Evolutionary conservation across 768 basidiomycete genomes (phyloP).

Genomic region (Leccinum aurantiacum): DNA sequence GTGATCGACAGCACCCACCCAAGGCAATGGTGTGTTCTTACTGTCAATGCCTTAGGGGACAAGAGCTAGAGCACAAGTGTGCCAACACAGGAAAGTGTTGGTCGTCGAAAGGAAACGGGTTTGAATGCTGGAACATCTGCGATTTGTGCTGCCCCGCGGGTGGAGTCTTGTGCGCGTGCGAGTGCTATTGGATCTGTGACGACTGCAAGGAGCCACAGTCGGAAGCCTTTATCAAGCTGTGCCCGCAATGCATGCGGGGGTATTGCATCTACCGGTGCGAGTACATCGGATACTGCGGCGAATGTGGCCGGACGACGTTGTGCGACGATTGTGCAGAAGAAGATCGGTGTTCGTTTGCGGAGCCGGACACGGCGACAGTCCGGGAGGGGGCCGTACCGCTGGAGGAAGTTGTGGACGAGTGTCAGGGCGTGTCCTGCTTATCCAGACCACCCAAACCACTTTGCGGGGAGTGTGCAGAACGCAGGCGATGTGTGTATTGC

Average conservation of each 20-base stretch:
- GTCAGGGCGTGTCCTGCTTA: too few species aligned
- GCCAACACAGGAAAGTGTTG: slow-evolving; percentile 18
- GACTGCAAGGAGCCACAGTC: slow-evolving; percentile 15
- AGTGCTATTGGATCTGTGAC: slow-evolving; percentile 24
- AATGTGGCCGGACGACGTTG: slow-evolving; percentile 20
- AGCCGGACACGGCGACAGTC: slow-evolving; percentile 10
- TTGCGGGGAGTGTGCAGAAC: slow-evolving; percentile 12
- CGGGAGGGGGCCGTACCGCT: slow-evolving; percentile 5
- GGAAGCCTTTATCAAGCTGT: slow-evolving; percentile 12
- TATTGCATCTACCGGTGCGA: slow-evolving; percentile 23
- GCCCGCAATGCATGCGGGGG: slow-evolving; percentile 19
- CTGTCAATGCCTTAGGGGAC: slow-evolving; percentile 1
- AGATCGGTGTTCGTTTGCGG: slow-evolving; percentile 6
- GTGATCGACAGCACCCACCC: too few species aligned
- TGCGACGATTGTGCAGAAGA: slow-evolving; percentile 30
- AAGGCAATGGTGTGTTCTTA: slow-evolving; percentile 1
- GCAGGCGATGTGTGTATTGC: slow-evolving; percentile 16
- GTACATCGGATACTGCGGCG: slow-evolving; percentile 24
- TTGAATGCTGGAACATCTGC: slow-evolving; percentile 15
- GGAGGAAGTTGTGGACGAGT: not conserved
- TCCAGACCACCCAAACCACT: not conserved
- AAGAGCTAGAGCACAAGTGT: slow-evolving; percentile 12
- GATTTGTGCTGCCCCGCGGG: slow-evolving; percentile 17
- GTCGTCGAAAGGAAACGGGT: slow-evolving; percentile 9
- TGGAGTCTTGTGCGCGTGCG: slow-evolving; percentile 25